Percentiles rank a stretch among this genome's conserved stretches.
Evolutionary conservation across 2,329 filamentous ascomycete genomes (phyloP).

Genomic region (Colletotrichum eleusines): DNA sequence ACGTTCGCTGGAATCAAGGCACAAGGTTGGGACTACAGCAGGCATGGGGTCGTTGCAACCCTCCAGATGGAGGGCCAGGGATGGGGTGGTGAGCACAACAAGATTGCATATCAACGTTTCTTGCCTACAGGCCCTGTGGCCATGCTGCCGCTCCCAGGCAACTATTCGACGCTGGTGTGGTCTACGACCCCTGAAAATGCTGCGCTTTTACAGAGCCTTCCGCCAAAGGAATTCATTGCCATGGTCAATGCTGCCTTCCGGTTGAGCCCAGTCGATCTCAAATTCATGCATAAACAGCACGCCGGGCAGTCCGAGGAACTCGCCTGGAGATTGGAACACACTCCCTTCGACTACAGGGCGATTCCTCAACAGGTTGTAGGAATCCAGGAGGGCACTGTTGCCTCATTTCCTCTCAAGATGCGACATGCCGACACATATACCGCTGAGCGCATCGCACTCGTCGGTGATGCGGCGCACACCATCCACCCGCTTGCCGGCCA

Average conservation of each 20-base stretch:
- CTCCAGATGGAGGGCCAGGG: constrained; percentile 76
- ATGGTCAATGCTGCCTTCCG: constrained; percentile 96
- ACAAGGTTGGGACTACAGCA: constrained; percentile 91
- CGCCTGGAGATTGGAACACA: constrained; percentile 84
- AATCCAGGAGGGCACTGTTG: constrained; percentile 83
- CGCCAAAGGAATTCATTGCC: constrained; percentile 79
- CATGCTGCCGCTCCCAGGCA: constrained; percentile 88
- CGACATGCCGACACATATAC: constrained; percentile 96
- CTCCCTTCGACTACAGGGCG: constrained; percentile 62
- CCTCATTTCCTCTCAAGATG: constrained; percentile 91
- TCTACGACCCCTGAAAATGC: constrained; percentile 88
- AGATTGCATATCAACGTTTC: constrained; percentile 95
- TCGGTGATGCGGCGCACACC: constrained; percentile 95
- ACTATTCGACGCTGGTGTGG: constrained; percentile 90
- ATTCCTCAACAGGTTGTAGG: constrained; percentile 75
- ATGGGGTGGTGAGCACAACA: constrained; percentile 66
- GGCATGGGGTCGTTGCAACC: constrained; percentile 92
- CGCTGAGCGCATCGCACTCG: constrained; percentile 87
- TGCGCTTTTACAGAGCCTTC: constrained; percentile 80
- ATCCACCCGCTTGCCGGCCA: constrained; percentile 95
- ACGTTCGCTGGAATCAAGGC: constrained; percentile 88
- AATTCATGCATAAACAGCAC: constrained; percentile 79
- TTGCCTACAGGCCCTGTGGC: constrained; percentile 92
- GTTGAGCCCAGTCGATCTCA: constrained; percentile 81
- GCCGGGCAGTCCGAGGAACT: constrained; percentile 78